These are phyloP conservation scores for Cardiospermum halicacabum DNA, from an alignment of 345 rosid genomes.

Conservation along the genomic window DNA sequence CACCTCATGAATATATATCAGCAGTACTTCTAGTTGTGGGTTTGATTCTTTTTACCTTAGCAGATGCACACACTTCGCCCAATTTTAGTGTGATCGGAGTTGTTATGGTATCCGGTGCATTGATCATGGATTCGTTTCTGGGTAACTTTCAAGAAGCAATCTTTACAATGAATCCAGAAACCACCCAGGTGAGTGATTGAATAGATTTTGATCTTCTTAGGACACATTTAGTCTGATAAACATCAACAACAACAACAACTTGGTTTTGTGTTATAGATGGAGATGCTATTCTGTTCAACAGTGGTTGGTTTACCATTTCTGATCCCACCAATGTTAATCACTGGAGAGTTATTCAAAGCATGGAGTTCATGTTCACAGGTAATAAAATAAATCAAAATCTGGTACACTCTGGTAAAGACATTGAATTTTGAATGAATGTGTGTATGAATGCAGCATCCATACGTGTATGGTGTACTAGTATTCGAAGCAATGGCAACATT, in stretches of 20 bases:
- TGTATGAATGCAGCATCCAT: conserved; percentile 60
- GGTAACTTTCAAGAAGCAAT: conserved; percentile 96
- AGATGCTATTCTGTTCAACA: conserved; percentile 92
- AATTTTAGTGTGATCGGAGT: conserved; percentile 83
- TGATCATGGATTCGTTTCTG: conserved; percentile 83
- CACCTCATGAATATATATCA: conserved; percentile 72
- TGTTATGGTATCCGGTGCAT: conserved; percentile 82
- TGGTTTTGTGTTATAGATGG: conserved; percentile 51
- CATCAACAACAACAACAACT: no score
- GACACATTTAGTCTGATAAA: neutral
- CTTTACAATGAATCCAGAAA: conserved; percentile 83
- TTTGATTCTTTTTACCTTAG: conserved; percentile 83
- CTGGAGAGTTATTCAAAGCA: conserved; percentile 91
- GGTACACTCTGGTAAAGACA: neutral
- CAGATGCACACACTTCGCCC: conserved; percentile 92
- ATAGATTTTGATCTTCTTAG: no score
- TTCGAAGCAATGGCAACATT: conserved; percentile 98
- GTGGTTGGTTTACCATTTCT: conserved; percentile 88
- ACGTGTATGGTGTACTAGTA: conserved; percentile 80
- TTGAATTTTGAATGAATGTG: neutral
- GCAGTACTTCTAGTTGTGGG: conserved; percentile 82
- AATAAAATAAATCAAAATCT: neutral
- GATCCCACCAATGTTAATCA: conserved; percentile 88
- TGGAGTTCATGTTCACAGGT: conserved; percentile 95
- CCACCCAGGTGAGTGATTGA: conserved; percentile 61